Evolutionary conservation across 2,329 filamentous ascomycete species (phyloP).

Genomic region (Sclerotinia glacialis): DNA sequence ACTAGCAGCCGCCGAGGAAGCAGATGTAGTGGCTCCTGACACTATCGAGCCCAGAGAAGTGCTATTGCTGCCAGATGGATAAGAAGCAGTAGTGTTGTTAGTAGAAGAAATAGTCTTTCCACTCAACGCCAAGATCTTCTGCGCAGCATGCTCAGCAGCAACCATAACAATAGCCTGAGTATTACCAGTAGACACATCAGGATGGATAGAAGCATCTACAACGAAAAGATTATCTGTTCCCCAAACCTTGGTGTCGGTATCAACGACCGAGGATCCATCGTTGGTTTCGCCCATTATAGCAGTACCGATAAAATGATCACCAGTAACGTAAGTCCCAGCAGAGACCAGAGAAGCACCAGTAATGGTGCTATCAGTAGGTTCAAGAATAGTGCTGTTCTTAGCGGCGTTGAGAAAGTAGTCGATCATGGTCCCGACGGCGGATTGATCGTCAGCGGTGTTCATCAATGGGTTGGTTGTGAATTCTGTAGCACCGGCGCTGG

Average conservation of each 20-base stretch:
- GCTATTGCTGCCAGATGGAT: not conserved
- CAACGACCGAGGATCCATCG: slow-evolving; percentile 57
- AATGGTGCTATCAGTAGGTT: slow-evolving; percentile 25
- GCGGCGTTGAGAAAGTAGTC: slow-evolving; percentile 51
- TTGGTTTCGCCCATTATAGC: slow-evolving; percentile 50
- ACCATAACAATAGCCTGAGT: slow-evolving; percentile 63
- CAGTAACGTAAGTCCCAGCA: not conserved
- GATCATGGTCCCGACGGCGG: slow-evolving; percentile 52
- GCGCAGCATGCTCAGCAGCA: slow-evolving; percentile 60
- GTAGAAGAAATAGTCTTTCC: slow-evolving; percentile 13
- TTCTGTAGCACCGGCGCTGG: slow-evolving; percentile 43
- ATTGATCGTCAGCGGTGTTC: slow-evolving; percentile 58
- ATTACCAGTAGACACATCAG: slow-evolving; percentile 65
- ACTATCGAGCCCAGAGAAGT: not conserved
- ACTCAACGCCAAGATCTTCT: slow-evolving; percentile 47
- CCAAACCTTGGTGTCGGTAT: slow-evolving; percentile 60
- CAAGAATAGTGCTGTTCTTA: slow-evolving; percentile 52
- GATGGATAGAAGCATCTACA: slow-evolving; percentile 66
- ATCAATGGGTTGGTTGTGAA: slow-evolving; percentile 46
- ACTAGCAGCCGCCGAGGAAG: slow-evolving; percentile 2
- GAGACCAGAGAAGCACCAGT: slow-evolving; percentile 10
- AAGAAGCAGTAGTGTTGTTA: not conserved
- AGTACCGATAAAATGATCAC: slow-evolving; percentile 26
- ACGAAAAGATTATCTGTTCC: slow-evolving; percentile 66
- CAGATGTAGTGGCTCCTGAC: not conserved